Evolutionary conservation across 73 alveolate genomes (phyloP), one percentile per base, ranked within the genome.

Genomic region (Symbiodinium pilosum): DNA sequence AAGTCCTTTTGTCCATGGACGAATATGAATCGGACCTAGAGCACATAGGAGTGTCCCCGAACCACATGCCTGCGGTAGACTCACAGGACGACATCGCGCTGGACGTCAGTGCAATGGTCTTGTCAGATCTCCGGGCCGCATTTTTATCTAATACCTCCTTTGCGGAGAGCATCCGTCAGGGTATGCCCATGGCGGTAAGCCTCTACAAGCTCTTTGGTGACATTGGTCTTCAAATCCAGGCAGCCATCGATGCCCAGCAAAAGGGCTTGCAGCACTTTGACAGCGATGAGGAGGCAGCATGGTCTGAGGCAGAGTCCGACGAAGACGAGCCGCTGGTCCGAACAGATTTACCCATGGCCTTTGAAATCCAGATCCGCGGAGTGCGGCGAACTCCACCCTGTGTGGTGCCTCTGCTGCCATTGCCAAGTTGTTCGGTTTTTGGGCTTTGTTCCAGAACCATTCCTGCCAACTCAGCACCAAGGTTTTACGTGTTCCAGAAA

Each of bases 1-100:
- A 44, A 54, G 47, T 42, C 75, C 52, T 91, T 30, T 30, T 91
- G 77, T 91, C 96, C 36, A 51, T 91, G 75, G 47, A 28, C 12
- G 96, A 91, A 36, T 91, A 91, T 44, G 96, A 91, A 75, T 28
- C 88, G 21, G 96, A 91, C 21, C 54, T 91, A 40, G 96, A 91
- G 84, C 43, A 42, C 40, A 47, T 91, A 11, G 96, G 96, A 52
- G 88, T 41, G 87, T 69, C 54, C 77, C 96, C 36, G 88, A 91
- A 28, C 32, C 87, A 7, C 77, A 91, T 30, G 41, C 88, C 36
- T 87, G 42, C 51, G 6, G 26, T 30, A 9, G 81, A 64, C 38
- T 20, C 81, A n/a, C 81, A 32, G 38, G 81, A 28, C 21, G 51
- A 91, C 87, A 30, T 44, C 0, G 96, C 96, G 41, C 7, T 91